phyloP scores from a whole-genome alignment of 1,284 basidiomycete genomes.

The Cryptococcus jaspeensis region DNA sequence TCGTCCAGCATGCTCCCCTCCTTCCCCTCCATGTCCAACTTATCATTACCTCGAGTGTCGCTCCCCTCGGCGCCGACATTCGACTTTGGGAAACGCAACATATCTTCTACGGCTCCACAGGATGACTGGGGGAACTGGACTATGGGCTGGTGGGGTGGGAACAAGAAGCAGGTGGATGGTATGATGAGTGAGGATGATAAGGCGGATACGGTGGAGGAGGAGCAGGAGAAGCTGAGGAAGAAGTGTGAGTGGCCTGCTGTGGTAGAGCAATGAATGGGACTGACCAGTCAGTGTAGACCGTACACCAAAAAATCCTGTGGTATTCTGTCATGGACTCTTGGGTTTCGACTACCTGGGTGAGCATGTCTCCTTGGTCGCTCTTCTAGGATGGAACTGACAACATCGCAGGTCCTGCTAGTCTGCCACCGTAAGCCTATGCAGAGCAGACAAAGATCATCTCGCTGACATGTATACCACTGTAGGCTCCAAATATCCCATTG shows the following conservation, averaged over 20 bases:
- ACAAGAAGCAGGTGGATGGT: constrained; percentile 60
- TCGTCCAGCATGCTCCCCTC: constrained; percentile 12
- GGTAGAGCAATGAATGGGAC: constrained; percentile 64
- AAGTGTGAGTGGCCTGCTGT: constrained; percentile 64
- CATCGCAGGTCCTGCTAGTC: constrained; percentile 24
- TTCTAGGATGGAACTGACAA: not conserved
- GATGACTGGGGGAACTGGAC: constrained; percentile 37
- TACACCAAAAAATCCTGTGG: constrained; percentile 74
- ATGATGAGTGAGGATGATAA: constrained; percentile 63
- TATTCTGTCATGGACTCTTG: constrained; percentile 90
- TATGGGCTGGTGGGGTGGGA: constrained; percentile 44
- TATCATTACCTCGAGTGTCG: constrained; percentile 11
- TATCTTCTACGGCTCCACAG: constrained; percentile 23
- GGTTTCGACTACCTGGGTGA: constrained; percentile 65
- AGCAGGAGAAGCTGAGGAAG: constrained; percentile 60
- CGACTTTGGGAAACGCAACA: constrained; percentile 14
- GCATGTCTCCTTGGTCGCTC: not conserved
- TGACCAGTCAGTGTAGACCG: constrained; percentile 51
- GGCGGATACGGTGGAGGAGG: constrained; percentile 57
- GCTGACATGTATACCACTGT: constrained; percentile 54
- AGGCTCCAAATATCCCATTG: constrained; percentile 83
- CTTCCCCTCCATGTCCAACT: constrained; percentile 16
- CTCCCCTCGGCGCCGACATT: constrained; percentile 12
- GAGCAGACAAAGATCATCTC: not conserved
- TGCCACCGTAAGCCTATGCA: constrained; percentile 27